phyloP scores from a whole-genome alignment of 306 rosid genomes.

The Sindora glabra region DNA sequence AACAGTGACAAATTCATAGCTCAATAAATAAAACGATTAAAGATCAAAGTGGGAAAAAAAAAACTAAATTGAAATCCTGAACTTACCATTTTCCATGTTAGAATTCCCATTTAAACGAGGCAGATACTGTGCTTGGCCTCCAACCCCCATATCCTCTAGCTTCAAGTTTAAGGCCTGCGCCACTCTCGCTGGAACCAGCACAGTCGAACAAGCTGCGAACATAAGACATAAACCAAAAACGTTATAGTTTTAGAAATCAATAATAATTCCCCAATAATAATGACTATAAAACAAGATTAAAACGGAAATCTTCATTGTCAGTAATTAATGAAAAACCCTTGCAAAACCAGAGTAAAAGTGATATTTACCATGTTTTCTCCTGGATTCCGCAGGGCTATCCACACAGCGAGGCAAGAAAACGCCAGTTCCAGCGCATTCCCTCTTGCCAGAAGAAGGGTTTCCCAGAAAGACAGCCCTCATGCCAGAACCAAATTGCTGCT shows the following conservation, averaged over 20 bases:
- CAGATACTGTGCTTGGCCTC: conserved; percentile 30
- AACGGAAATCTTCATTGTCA: too few relatives aligned
- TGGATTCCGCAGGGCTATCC: conserved; percentile 12
- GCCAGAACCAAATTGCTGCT: conserved; percentile 31
- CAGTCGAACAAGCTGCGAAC: conserved; percentile 45
- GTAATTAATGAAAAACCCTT: too few relatives aligned
- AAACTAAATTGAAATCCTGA: neutral
- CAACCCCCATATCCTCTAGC: conserved; percentile 22
- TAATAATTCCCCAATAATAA: too few relatives aligned
- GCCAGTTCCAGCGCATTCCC: conserved; percentile 70
- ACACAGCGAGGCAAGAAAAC: conserved; percentile 69
- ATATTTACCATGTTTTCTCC: conserved; percentile 40
- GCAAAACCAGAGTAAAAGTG: too few relatives aligned
- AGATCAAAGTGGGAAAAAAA: too few relatives aligned
- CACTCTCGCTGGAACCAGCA: conserved; percentile 57
- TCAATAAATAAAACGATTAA: neutral
- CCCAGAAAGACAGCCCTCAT: conserved; percentile 41
- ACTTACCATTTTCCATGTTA: conserved; percentile 35
- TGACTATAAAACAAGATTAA: too few relatives aligned
- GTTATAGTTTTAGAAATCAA: neutral
- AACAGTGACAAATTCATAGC: neutral
- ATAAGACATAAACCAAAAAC: neutral
- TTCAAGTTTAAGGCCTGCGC: conserved; percentile 55
- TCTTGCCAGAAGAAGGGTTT: conserved; percentile 4
- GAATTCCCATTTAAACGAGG: conserved; percentile 21